phyloP scores from a whole-genome alignment of 331 rosid genomes.

The Ulmus americana region DNA sequence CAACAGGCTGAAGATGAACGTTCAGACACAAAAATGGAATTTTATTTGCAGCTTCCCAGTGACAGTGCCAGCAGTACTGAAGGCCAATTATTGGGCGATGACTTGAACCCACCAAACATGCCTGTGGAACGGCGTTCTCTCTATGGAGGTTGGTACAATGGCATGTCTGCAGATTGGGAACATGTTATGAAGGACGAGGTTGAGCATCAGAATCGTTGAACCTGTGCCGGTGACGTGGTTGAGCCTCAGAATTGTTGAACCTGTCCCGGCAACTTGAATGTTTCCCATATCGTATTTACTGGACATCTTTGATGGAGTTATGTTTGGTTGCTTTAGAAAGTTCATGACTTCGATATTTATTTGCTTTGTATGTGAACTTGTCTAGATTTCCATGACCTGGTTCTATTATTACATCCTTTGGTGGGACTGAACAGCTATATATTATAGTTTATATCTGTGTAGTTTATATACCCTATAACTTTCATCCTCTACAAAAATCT shows the following conservation, averaged over 20 bases:
- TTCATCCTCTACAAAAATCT: background rate
- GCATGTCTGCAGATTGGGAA: conserved; percentile 73
- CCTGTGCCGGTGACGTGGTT: conserved; percentile 20
- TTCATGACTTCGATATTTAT: background rate
- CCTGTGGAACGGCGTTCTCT: conserved; percentile 17
- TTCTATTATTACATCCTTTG: background rate
- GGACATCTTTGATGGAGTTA: background rate
- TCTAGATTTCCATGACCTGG: background rate
- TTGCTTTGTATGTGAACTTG: conserved; percentile 13
- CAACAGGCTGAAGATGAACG: conserved; percentile 21
- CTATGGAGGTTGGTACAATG: conserved; percentile 36
- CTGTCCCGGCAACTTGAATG: background rate
- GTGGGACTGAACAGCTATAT: background rate
- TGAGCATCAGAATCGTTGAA: conserved; percentile 26
- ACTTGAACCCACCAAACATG: conserved; percentile 20
- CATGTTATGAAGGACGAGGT: conserved; percentile 58
- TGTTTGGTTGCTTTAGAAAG: background rate
- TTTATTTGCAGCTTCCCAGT: conserved; percentile 18
- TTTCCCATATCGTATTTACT: background rate
- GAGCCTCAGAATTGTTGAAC: conserved; percentile 21
- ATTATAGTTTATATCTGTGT: background rate
- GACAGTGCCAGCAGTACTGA: conserved; percentile 25
- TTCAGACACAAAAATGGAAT: conserved; percentile 25
- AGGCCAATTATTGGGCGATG: conserved; percentile 26
- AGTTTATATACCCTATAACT: background rate